These are phyloP conservation scores for Fermentozyma sake DNA, from an alignment of 1,139 yeast genomes.

Conservation along the genomic window DNA sequence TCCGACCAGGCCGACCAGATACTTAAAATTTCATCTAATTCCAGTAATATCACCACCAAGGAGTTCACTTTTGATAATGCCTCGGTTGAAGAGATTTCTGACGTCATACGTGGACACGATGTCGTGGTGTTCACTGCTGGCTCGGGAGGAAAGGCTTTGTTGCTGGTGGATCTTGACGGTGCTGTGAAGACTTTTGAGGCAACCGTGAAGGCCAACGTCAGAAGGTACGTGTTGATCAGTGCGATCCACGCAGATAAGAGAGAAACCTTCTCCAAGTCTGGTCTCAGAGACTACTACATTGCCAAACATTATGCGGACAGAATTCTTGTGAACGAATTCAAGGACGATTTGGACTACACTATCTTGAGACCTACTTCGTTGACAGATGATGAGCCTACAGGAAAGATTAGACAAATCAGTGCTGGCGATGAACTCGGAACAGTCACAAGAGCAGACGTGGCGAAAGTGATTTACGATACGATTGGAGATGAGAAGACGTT, in stretches of 20 bases:
- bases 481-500: slow-evolving; percentile 19
- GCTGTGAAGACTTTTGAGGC: slow-evolving; percentile 59
- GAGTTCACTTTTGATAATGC: slow-evolving; percentile 36
- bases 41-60: slow-evolving; percentile 32
- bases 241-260: slow-evolving; percentile 53
- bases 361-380: slow-evolving; percentile 48
- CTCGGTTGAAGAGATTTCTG: slow-evolving; percentile 28
- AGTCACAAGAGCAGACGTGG: slow-evolving; percentile 29
- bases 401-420: slow-evolving; percentile 24
- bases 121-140: slow-evolving; percentile 64
- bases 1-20: slow-evolving; percentile 38
- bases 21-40: slow-evolving; percentile 20
- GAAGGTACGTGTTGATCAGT: slow-evolving; percentile 51
- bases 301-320: slow-evolving; percentile 58
- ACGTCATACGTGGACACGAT: slow-evolving; percentile 43
- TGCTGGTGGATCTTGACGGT: slow-evolving; percentile 59
- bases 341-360: slow-evolving; percentile 41
- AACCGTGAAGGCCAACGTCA: slow-evolving; percentile 39
- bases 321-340: slow-evolving; percentile 32
- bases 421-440: slow-evolving; percentile 12
- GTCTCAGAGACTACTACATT: slow-evolving; percentile 38
- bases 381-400: slow-evolving; percentile 35
- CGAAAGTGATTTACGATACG: slow-evolving; percentile 19
- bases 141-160: slow-evolving; percentile 53
- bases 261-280: slow-evolving; percentile 25